Percentiles rank a stretch among this genome's conserved stretches.
Conservation (phyloP, 768 basidiomycete species). For the Coprinopsis marcescibilis region DNA sequence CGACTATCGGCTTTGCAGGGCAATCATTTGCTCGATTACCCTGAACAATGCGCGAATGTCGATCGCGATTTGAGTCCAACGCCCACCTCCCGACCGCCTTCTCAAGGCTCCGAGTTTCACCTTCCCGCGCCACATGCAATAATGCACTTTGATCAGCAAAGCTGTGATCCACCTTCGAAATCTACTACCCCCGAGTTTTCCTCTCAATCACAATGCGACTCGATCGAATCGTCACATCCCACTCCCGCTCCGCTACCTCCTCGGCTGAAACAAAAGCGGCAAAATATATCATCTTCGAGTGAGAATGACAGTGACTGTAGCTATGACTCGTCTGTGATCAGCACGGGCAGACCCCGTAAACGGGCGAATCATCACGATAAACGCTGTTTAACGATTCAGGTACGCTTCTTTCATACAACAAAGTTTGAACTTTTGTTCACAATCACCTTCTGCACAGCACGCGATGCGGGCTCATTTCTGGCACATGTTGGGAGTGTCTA, state of each 20-base stretch:
- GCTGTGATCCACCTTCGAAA: too few relatives aligned
- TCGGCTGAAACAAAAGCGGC: constrained; percentile 7
- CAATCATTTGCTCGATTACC: neutral
- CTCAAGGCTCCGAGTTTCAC: too few relatives aligned
- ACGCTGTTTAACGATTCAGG: constrained; percentile 64
- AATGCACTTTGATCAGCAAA: too few relatives aligned
- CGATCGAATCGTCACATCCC: neutral
- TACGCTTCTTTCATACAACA: constrained; percentile 21
- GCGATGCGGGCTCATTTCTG: constrained; percentile 68
- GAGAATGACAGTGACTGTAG: constrained; percentile 6
- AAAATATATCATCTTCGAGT: constrained; percentile 1
- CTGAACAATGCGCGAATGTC: neutral
- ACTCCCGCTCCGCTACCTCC: neutral
- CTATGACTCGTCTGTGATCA: neutral
- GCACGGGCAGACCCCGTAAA: constrained; percentile 19
- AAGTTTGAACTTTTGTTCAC: neutral
- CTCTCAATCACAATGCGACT: neutral
- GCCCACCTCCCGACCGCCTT: neutral
- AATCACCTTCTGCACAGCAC: constrained; percentile 35
- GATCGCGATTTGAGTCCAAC: neutral
- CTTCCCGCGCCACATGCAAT: too few relatives aligned
- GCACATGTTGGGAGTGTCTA: constrained; percentile 49
- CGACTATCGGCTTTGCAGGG: neutral
- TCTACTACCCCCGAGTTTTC: neutral
- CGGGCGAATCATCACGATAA: constrained; percentile 58